Base-by-base conservation (phyloP, 371 early-diverging fungal species). In the Lichtheimia corymbifera region DNA sequence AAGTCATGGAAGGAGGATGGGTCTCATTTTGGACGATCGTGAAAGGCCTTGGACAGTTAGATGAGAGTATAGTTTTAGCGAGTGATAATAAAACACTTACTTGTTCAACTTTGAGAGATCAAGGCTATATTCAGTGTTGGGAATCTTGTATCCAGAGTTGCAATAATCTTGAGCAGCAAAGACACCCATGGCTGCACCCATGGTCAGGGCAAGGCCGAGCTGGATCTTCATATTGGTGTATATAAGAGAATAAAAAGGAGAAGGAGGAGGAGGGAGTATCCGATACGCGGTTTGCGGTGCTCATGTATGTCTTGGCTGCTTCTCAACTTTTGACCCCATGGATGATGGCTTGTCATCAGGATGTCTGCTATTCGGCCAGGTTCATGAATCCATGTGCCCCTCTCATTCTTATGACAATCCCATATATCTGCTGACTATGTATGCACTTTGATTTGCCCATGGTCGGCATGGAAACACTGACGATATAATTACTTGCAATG, bases 101-200 rank as follows among this genome's bases (percentile, higher is more conserved):
- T 52, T 64, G 28, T 64, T 64, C 50, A 64, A 20, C 50, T 59
- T 64, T n/a, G 64, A 64, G 24, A 64, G 53, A 64, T 64, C 64
- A 24, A 64, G 50, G n/a, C 43, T 44, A 43, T 59, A 53, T 25
- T 59, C 57, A 3, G 18, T 50, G 18, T n/a, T 20, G 5, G 43
- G 42, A 35, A 53, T 51, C 18, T 55, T 54, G 15, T 49, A 59
- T 12, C 54, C 47, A 17, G 44, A 20, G 41, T 64, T 57, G 27
- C 64, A 64, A 47, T 59, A 64, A 5, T 44, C 50, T 40, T 64
- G 64, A 11, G 50, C 59, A 17, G 41, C 59, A 12, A 64, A 28
- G 13, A 44, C 41, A 28, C 54, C 35, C 5, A 54, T 30, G 14
- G 61, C 61, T 45, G 54, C 53, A 7, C 53, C 20, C 27, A 61